Conservation (phyloP, 257 asterid species). For the Solanum pinnatisectum region DNA sequence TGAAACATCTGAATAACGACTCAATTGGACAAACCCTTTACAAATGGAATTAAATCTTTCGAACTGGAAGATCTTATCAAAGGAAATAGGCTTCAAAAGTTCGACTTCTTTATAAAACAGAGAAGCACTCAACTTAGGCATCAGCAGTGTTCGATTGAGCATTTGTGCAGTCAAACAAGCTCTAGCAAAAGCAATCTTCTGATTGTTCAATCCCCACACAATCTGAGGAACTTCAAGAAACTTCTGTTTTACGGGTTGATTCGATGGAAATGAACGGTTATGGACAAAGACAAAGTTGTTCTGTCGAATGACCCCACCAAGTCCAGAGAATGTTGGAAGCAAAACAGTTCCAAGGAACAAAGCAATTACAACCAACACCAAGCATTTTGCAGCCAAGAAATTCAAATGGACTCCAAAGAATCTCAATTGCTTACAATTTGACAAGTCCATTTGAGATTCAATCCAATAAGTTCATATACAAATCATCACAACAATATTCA, state of each 20-base stretch:
- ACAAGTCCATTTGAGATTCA: conserved; percentile 43
- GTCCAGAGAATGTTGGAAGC: conserved; percentile 26
- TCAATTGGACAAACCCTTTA: conserved; percentile 57
- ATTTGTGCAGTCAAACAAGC: conserved; percentile 76
- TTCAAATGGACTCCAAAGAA: conserved; percentile 38
- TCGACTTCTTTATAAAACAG: conserved; percentile 80
- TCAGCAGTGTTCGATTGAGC: conserved; percentile 62
- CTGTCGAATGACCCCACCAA: conserved; percentile 20
- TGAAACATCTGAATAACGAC: conserved; percentile 37
- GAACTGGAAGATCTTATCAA: conserved; percentile 63
- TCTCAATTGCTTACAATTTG: conserved; percentile 39
- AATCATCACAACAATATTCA: conserved; percentile 1
- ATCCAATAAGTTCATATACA: background rate
- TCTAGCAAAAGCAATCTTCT: conserved; percentile 81
- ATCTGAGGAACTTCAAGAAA: conserved; percentile 82
- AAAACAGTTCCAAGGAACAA: conserved; percentile 41
- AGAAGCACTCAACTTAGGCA: conserved; percentile 92
- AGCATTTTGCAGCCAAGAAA: conserved; percentile 52
- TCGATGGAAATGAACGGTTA: background rate
- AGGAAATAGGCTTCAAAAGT: conserved; percentile 56
- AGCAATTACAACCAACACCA: conserved; percentile 23
- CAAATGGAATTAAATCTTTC: conserved; percentile 63
- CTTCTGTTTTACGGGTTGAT: conserved; percentile 10
- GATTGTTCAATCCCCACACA: conserved; percentile 86
- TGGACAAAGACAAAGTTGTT: conserved; percentile 8